phyloP scores from a whole-genome alignment of 1,284 basidiomycete genomes.

The Anthracocystis setariae region DNA sequence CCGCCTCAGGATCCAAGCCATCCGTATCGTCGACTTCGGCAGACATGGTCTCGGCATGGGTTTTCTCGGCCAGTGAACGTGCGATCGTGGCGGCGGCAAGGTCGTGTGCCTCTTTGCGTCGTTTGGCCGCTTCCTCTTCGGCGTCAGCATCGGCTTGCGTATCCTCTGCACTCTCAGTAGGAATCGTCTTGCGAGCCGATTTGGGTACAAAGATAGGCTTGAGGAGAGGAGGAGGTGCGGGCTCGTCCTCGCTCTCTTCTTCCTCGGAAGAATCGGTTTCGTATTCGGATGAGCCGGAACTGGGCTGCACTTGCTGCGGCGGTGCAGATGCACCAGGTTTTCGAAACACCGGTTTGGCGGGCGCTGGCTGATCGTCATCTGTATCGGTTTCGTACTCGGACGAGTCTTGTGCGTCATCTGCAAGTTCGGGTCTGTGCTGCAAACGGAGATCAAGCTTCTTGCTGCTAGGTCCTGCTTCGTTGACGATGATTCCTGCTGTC shows the following conservation, averaged over 20 bases:
- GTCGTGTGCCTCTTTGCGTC: conserved; percentile 82
- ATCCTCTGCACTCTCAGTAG: conserved; percentile 8
- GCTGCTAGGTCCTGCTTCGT: conserved; percentile 8
- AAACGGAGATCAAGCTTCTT: conserved; percentile 41
- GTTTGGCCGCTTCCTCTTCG: conserved; percentile 75
- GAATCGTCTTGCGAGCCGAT: conserved; percentile 71
- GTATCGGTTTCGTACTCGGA: conserved; percentile 74
- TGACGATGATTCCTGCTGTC: conserved; percentile 21
- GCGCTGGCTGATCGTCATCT: conserved; percentile 20
- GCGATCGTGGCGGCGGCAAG: conserved; percentile 87
- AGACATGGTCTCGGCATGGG: conserved; percentile 79
- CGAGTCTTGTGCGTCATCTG: conserved; percentile 10
- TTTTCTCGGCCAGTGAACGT: conserved; percentile 86
- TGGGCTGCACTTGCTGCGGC: conserved; percentile 1
- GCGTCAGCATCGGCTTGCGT: conserved; percentile 66
- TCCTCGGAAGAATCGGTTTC: conserved; percentile 72
- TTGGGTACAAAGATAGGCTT: conserved; percentile 91
- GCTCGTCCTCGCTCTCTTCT: conserved; percentile 66
- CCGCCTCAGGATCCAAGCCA: conserved; percentile 84
- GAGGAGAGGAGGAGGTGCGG: conserved; percentile 73
- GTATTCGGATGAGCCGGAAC: conserved; percentile 69
- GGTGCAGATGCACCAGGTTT: conserved; percentile 21
- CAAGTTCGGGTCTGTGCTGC: not conserved
- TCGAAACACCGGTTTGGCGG: conserved; percentile 49
- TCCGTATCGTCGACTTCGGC: conserved; percentile 92